These are phyloP conservation scores for Keqinozyma sinolaborantium DNA, from an alignment of 1,139 yeast species.

Conservation along the genomic window DNA sequence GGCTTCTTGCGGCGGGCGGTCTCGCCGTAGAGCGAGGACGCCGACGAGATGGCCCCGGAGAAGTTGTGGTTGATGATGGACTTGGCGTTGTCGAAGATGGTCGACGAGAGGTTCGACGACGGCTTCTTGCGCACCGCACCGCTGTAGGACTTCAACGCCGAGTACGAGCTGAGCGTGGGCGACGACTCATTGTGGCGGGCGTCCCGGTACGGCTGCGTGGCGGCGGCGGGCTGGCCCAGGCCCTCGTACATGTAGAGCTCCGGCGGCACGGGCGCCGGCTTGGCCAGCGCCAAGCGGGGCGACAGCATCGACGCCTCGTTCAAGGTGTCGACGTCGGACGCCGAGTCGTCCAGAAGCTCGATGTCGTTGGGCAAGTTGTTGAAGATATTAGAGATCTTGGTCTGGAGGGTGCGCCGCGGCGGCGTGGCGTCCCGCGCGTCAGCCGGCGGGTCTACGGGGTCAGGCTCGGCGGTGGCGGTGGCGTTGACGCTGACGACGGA, in stretches of 20 bases:
- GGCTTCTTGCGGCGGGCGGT: slow-evolving; percentile 18
- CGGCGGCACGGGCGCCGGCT: slow-evolving; percentile 11
- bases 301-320: slow-evolving; percentile 5
- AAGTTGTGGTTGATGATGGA: slow-evolving; percentile 29
- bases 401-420: slow-evolving; percentile 14
- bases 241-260: slow-evolving; percentile 25
- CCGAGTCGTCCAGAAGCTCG: slow-evolving; percentile 47
- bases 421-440: slow-evolving; percentile 1
- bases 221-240: slow-evolving; percentile 28
- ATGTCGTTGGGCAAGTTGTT: slow-evolving; percentile 48
- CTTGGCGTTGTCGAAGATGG: slow-evolving; percentile 39
- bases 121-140: slow-evolving; percentile 21
- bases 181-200: slow-evolving; percentile 10
- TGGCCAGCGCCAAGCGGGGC: background rate
- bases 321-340: slow-evolving; percentile 40
- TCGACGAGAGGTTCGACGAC: slow-evolving; percentile 30
- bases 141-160: slow-evolving; percentile 23
- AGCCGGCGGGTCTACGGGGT: slow-evolving; percentile 2
- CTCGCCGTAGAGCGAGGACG: slow-evolving; percentile 22
- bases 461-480: slow-evolving; percentile 19
- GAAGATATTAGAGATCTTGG: slow-evolving; percentile 36
- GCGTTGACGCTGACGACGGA: slow-evolving; percentile 34
- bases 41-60: slow-evolving; percentile 27
- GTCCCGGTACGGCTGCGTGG: slow-evolving; percentile 8
- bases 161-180: slow-evolving; percentile 43